Evolutionary conservation across 495 filamentous ascomycete genomes (phyloP).

Genomic region (Letharia columbiana): DNA sequence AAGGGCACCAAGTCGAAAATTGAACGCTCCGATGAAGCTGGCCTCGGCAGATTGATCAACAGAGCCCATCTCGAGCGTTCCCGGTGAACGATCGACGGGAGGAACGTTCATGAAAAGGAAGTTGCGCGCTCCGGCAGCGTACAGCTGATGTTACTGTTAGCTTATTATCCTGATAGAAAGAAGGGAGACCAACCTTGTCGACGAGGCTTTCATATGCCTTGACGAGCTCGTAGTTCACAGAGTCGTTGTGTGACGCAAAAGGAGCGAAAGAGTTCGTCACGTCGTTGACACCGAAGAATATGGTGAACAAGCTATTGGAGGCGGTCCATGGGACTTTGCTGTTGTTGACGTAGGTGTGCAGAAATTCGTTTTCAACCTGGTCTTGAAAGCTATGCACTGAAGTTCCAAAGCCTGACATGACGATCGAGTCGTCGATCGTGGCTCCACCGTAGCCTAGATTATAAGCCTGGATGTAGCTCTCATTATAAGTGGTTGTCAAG

Average conservation of each 20-base stretch:
- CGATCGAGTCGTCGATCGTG: constrained; percentile 44
- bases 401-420: constrained; percentile 31
- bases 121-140: constrained; percentile 57
- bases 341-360: constrained; percentile 30
- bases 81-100: constrained; percentile 48
- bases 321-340: constrained; percentile 28
- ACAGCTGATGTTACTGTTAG: constrained; percentile 38
- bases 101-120: constrained; percentile 72
- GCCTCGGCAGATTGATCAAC: constrained; percentile 14
- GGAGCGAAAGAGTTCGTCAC: constrained; percentile 36
- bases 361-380: constrained; percentile 37
- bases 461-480: constrained; percentile 44
- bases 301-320: constrained; percentile 32
- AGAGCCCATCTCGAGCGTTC: constrained; percentile 8
- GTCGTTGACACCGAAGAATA: constrained; percentile 41
- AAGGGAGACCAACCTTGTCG: constrained; percentile 31
- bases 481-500: constrained; percentile 46
- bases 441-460: constrained; percentile 51
- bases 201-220: constrained; percentile 46
- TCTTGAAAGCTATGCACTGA: constrained; percentile 33
- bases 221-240: constrained; percentile 43
- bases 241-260: constrained; percentile 35
- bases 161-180: background rate
- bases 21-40: constrained; percentile 23
- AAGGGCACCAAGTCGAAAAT: constrained; percentile 22